These are phyloP conservation scores for Aristolochia californica DNA, from an alignment of 164 flowering plant species.

Conservation along the genomic window DNA sequence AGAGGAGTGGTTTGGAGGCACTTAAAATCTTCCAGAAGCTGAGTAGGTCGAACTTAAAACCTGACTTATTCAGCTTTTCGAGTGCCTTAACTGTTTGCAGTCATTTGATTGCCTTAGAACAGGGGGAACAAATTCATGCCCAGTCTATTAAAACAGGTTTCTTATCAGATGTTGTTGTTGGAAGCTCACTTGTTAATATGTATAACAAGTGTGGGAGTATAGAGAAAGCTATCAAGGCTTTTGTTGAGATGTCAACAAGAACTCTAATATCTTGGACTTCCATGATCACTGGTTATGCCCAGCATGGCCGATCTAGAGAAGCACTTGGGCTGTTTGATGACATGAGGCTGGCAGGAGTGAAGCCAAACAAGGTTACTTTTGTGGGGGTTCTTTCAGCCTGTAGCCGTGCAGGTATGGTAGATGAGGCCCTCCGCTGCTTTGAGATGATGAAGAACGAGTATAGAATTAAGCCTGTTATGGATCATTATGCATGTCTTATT, in stretches of 20 bases:
- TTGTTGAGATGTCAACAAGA: conserved; percentile 47
- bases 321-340: conserved; percentile 79
- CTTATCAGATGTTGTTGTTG: conserved; percentile 72
- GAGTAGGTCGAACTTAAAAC: conserved; percentile 42
- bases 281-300: conserved; percentile 70
- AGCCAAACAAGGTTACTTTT: conserved; percentile 75
- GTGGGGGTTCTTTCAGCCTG: conserved; percentile 84
- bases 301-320: conserved; percentile 51
- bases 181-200: conserved; percentile 68
- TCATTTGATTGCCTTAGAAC: conserved; percentile 52
- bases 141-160: conserved; percentile 59
- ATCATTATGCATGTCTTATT: conserved; percentile 64
- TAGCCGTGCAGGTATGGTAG: conserved; percentile 68
- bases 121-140: conserved; percentile 81
- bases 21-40: conserved; percentile 42
- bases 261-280: conserved; percentile 63
- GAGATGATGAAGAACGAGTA: conserved; percentile 63
- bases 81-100: conserved; percentile 61
- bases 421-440: conserved; percentile 56
- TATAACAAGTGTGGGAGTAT: conserved; percentile 57
- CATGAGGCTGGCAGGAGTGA: conserved; percentile 65
- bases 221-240: conserved; percentile 43
- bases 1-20: conserved; percentile 52
- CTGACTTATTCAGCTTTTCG: conserved; percentile 63
- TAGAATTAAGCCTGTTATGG: conserved; percentile 60